Percentiles rank a stretch among this genome's conserved stretches.
Evolutionary conservation across 1,284 basidiomycete species (phyloP).

Genomic region (Malassezia equina): DNA sequence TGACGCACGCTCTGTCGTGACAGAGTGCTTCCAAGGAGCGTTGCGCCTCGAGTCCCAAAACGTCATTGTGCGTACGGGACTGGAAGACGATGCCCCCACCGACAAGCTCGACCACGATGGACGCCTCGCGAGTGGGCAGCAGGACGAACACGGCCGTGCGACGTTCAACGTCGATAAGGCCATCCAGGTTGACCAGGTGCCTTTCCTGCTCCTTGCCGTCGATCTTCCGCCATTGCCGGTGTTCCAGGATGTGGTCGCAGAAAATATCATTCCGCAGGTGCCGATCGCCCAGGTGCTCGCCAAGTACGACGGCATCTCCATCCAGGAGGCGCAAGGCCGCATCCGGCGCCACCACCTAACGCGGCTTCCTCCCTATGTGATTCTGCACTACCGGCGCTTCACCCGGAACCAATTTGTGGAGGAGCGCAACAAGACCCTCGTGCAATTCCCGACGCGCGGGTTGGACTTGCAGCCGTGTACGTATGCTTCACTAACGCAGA

Average conservation of each 20-base stretch:
- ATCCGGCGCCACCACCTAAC: constrained; percentile 72
- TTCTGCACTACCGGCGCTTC: constrained; percentile 91
- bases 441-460: constrained; percentile 87
- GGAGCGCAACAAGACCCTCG: constrained; percentile 96
- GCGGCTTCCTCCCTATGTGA: constrained; percentile 77
- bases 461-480: constrained; percentile 60
- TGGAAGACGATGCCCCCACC: constrained; percentile 18
- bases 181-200: constrained; percentile 71
- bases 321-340: constrained; percentile 29
- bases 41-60: constrained; percentile 87
- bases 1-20: constrained; percentile 57
- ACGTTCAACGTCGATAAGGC: constrained; percentile 32
- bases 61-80: constrained; percentile 54
- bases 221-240: constrained; percentile 91
- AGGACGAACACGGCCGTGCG: constrained; percentile 27
- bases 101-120: constrained; percentile 29
- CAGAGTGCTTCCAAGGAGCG: constrained; percentile 85
- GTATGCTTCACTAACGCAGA: constrained; percentile 57
- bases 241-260: constrained; percentile 83
- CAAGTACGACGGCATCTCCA: constrained; percentile 72
- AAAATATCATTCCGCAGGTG: constrained; percentile 97
- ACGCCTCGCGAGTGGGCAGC: constrained; percentile 28
- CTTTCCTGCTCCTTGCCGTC: constrained; percentile 87
- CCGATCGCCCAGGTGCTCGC: constrained; percentile 79
- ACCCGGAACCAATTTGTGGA: constrained; percentile 97